Percentiles rank a stretch among this genome's conserved stretches.
Evolutionary conservation across 2,329 filamentous ascomycete species (phyloP).

Genomic region (Trichoderma atroviride): DNA sequence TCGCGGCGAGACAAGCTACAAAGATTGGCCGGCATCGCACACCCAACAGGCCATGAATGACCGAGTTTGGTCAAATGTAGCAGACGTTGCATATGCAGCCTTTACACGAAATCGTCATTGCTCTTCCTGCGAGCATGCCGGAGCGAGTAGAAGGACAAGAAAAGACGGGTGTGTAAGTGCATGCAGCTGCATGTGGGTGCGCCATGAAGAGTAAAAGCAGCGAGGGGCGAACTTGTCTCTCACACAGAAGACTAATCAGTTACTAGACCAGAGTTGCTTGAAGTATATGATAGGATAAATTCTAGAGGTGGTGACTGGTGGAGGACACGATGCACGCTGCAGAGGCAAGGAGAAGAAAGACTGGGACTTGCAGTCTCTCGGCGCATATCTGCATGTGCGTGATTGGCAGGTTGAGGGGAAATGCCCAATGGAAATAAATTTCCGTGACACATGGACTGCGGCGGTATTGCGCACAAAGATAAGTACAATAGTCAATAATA

Average conservation of each 20-base stretch:
- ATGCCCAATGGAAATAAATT: neutral
- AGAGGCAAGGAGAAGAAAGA: neutral
- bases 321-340: conserved; percentile 1
- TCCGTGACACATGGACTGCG: neutral
- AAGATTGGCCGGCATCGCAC: neutral
- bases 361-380: neutral
- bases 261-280: neutral
- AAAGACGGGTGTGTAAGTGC: conserved; percentile 19
- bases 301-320: conserved; percentile 1
- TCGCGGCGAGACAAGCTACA: neutral
- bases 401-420: neutral
- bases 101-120: conserved; percentile 3
- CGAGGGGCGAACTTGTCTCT: neutral
- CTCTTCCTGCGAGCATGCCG: conserved; percentile 6
- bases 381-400: neutral
- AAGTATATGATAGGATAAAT: neutral
- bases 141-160: conserved; percentile 5
- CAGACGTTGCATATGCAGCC: conserved; percentile 21
- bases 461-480: neutral
- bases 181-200: conserved; percentile 7
- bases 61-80: neutral
- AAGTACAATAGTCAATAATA: neutral
- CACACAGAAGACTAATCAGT: neutral
- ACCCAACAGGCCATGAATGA: neutral
- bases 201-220: neutral